Evolutionary conservation across 2,329 filamentous ascomycete genomes (phyloP).

Genomic region (Ophiostoma sp.): DNA sequence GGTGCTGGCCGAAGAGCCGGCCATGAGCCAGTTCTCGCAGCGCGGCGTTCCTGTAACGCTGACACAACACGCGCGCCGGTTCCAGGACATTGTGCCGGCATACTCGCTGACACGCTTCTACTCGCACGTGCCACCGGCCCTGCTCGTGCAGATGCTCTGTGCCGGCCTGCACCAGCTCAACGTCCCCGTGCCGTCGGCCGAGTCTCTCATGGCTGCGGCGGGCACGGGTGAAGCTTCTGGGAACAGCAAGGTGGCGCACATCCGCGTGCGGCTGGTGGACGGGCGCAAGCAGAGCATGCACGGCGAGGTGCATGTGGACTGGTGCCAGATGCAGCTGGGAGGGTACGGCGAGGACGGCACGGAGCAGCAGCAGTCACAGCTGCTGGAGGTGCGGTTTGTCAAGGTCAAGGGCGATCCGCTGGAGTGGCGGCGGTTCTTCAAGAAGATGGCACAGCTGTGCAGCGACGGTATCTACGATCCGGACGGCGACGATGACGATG

Average conservation of each 20-base stretch:
- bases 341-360: slow-evolving; percentile 40
- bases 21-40: slow-evolving; percentile 77
- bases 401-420: slow-evolving; percentile 94
- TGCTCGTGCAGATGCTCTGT: slow-evolving; percentile 73
- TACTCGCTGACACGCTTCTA: slow-evolving; percentile 89
- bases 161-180: slow-evolving; percentile 81
- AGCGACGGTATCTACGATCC: slow-evolving; percentile 68
- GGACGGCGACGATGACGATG: slow-evolving; percentile 21
- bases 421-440: slow-evolving; percentile 96
- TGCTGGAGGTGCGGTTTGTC: slow-evolving; percentile 83
- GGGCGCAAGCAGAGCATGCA: slow-evolving; percentile 65
- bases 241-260: slow-evolving; percentile 45
- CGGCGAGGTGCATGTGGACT: slow-evolving; percentile 68
- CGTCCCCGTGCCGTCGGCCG: slow-evolving; percentile 59
- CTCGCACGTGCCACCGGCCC: slow-evolving; percentile 67
- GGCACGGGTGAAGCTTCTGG: too few relatives aligned
- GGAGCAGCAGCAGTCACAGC: slow-evolving; percentile 41
- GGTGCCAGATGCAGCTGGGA: slow-evolving; percentile 10
- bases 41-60: slow-evolving; percentile 75
- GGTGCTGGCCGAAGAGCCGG: slow-evolving; percentile 76
- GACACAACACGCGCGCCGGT: slow-evolving; percentile 82
- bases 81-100: slow-evolving; percentile 84
- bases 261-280: slow-evolving; percentile 72
- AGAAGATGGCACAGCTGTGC: slow-evolving; percentile 83
- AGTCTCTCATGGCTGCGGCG: slow-evolving; percentile 30